These are phyloP conservation scores for Mastigamoeba balamuthi DNA, from an alignment of 78 protist genomes.

Conservation along the genomic window DNA sequence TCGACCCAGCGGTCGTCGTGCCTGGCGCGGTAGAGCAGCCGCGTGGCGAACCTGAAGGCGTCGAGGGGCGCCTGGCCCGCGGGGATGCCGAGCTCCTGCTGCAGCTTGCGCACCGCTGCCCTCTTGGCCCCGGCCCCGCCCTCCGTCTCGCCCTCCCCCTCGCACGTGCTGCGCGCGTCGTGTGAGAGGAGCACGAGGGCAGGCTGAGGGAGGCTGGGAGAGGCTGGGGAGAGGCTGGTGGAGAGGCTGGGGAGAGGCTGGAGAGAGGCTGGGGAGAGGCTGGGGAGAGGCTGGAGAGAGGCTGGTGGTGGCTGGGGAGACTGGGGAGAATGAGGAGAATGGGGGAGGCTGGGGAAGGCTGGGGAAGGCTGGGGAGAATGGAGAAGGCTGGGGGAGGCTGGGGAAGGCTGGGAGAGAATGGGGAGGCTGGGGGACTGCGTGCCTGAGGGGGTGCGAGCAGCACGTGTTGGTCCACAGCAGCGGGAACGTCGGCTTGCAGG, in stretches of 20 bases:
- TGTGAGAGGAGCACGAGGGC: too few relatives aligned
- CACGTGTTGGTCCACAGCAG: constrained; percentile 54
- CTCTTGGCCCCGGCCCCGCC: constrained; percentile 15
- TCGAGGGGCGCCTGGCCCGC: constrained; percentile 1
- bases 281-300: too few relatives aligned
- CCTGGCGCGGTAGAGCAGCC: constrained; percentile 22
- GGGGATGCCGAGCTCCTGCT: constrained; percentile 10
- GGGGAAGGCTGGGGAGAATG: too few relatives aligned
- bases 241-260: too few relatives aligned
- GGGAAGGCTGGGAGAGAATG: neutral
- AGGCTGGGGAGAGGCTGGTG: neutral
- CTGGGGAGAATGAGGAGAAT: too few relatives aligned
- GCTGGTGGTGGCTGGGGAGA: neutral
- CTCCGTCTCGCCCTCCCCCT: too few relatives aligned
- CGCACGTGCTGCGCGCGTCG: too few relatives aligned
- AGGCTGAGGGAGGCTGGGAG: too few relatives aligned
- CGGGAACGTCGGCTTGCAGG: constrained; percentile 46
- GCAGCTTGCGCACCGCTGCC: constrained; percentile 49
- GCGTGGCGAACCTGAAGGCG: constrained; percentile 1
- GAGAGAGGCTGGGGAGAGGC: too few relatives aligned
- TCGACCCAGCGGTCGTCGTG: constrained; percentile 32
- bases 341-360: too few relatives aligned
- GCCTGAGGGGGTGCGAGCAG: constrained; percentile 60
- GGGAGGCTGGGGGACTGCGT: neutral
- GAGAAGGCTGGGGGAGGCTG: too few relatives aligned